Base-by-base conservation (phyloP, 345 rosid species). In the Brassica napus region DNA sequence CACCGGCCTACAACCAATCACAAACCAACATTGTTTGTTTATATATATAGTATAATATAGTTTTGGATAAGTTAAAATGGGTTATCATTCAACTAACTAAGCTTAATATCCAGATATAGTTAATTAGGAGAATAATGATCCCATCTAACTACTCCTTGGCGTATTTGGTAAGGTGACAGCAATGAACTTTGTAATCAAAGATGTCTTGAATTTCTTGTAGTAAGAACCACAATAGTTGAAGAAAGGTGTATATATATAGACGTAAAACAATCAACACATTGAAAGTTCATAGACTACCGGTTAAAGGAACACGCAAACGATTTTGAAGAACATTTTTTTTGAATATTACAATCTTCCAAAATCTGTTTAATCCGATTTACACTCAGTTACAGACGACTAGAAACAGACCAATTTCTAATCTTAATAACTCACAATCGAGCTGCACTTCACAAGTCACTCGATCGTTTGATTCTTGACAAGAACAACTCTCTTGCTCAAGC, bases 1-100 rank as follows among this genome's bases (percentile, higher is more conserved):
- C 78, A 74, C 75, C 59, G 78, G 75, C 75, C 63, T 61, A 28
- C 75, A 68, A 79, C 83, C 37, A 80, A 74, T 80, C 62, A 0
- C 61, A 35, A 26, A n/a, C 74, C 59, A 16, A 8, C 39, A 35
- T 59, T 59, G 42, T 73, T 59, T 67, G 57, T 67, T 59, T 71
- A 77, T 15, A 14, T 49, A 3, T 18, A 18, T 18, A 18, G 6
- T 57, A 42, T 68, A 9, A 10, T 37, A n/a, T 35, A 66, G 28
- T 62, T 15, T 35, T 55, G 47, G 68, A 60, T 73, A 65, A 34
- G 55, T 66, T 66, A 8, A 15, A 65, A 15, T 44, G 32, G 31
- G 9, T 42, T 39, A 76, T 72, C 78, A 61, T 31, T 44, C 49
- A 67, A 12, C 39, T 24, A 44, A 44, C 44, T 67, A 58, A 67